Evolutionary conservation across 345 rosid species (phyloP).

Genomic region (Acer saccharum): DNA sequence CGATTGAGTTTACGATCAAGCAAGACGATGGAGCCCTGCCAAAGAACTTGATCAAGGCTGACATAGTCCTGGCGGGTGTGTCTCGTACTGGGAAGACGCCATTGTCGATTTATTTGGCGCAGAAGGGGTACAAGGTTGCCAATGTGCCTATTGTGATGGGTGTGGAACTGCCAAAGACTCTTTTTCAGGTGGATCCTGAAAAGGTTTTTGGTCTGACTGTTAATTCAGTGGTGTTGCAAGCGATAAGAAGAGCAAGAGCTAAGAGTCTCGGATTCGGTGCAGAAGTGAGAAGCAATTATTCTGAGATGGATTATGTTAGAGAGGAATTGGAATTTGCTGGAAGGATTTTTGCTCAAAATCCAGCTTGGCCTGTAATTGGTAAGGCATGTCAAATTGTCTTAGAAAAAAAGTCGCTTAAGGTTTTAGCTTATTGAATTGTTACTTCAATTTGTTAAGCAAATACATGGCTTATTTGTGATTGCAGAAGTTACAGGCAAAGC

Average conservation of each 20-base stretch:
- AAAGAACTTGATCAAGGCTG: constrained; percentile 64
- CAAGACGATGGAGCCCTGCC: constrained; percentile 90
- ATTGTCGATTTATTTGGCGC: constrained; percentile 74
- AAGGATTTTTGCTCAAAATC: constrained; percentile 68
- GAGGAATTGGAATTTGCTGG: constrained; percentile 69
- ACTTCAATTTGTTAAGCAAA: not conserved
- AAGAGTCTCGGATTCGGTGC: constrained; percentile 62
- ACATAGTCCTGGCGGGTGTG: constrained; percentile 77
- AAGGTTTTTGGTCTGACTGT: constrained; percentile 81
- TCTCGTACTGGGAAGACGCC: constrained; percentile 91
- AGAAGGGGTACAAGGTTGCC: constrained; percentile 86
- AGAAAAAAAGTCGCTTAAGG: not conserved
- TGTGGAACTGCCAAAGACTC: constrained; percentile 58
- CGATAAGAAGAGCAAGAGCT: constrained; percentile 77
- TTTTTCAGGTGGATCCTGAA: constrained; percentile 64
- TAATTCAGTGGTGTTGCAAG: constrained; percentile 66
- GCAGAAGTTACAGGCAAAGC: constrained; percentile 95
- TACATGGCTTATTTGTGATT: constrained; percentile 23
- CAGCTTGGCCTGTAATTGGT: constrained; percentile 87
- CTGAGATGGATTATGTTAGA: constrained; percentile 73
- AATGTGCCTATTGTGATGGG: constrained; percentile 84
- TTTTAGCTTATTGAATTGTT: constrained; percentile 13
- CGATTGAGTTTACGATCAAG: constrained; percentile 87
- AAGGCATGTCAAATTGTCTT: constrained; percentile 14
- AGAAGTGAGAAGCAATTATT: constrained; percentile 59